phyloP scores from a whole-genome alignment of 106 monocot genomes.

The Allium fistulosum region DNA sequence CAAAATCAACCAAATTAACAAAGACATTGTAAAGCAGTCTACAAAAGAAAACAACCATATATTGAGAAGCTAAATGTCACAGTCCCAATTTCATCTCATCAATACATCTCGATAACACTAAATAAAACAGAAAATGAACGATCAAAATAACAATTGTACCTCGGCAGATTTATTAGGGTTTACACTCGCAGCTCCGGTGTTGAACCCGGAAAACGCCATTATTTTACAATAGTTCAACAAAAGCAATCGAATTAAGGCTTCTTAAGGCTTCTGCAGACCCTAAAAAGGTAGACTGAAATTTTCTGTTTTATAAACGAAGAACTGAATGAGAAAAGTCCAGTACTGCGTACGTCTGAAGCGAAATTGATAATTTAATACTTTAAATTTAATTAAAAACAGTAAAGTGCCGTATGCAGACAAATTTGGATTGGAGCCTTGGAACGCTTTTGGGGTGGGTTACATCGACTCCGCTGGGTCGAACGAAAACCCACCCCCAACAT shows the following conservation, averaged over 20 bases:
- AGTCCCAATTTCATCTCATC: background rate
- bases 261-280: too few relatives aligned
- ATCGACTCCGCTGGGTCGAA: too few relatives aligned
- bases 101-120: background rate
- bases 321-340: too few relatives aligned
- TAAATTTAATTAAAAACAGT: too few relatives aligned
- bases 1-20: background rate
- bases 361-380: too few relatives aligned
- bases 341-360: too few relatives aligned
- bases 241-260: background rate
- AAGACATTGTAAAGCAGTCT: background rate
- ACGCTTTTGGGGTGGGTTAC: too few relatives aligned
- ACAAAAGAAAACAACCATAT: background rate
- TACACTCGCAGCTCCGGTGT: conserved; percentile 11
- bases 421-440: too few relatives aligned
- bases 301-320: too few relatives aligned
- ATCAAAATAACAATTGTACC: conserved; percentile 11
- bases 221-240: background rate
- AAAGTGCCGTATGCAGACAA: too few relatives aligned
- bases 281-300: too few relatives aligned
- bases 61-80: background rate
- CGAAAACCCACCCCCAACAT: too few relatives aligned
- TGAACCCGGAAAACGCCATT: conserved; percentile 9
- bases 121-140: background rate
- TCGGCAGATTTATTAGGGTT: conserved; percentile 63